Evolutionary conservation across 108 stramenopile genomes (phyloP), one percentile per base, ranked within the genome.

Genomic region (Skeletonema menzelii): DNA sequence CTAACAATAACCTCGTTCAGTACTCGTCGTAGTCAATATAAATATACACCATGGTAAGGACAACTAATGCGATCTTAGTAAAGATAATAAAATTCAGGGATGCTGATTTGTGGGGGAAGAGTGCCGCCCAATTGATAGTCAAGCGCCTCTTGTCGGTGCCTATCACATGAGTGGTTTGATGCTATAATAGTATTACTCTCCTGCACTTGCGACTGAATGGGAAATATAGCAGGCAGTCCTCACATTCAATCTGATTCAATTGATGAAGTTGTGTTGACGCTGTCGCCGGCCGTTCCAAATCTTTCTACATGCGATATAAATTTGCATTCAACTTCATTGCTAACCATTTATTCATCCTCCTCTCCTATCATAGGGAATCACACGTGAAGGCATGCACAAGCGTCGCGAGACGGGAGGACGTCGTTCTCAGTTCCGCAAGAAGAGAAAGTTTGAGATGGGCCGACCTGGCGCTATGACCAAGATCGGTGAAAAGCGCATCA

Each of bases 401-500:
- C 96, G 99, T 73, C 97, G 99, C 75, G 95, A 97, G 69, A 99
- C 99, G 26, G 99, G 99, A 80, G 99, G 99, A 42, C 97, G 97
- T 82, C 97, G 98, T 42, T 84, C 93, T 61, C 70, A 94, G 82
- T 90, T 89, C 85, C 91, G 93, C 79, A 99, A 99, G 95, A 99
- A 99, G 98, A 89, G 99, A 71, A 98, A 99, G 95, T 99, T 96
- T 88, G 97, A 98, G 80, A 63, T 96, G 65, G 98, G 98, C 56
- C 95, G 99, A 59, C 98, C 93, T n/a, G 82, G 97, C 34, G 96
- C 98, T 84, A 98, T 95, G 91, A 99, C 99, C 84, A 97, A 97
- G 86, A 96, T 99, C 62, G 99, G 98, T 68, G 87, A 91, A 65
- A 88, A 93, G 63, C 95, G 97, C 61, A 87, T 99, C 47, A 88